phyloP scores from a whole-genome alignment of 2,329 filamentous ascomycete species.

The Diaporthe sp. region DNA sequence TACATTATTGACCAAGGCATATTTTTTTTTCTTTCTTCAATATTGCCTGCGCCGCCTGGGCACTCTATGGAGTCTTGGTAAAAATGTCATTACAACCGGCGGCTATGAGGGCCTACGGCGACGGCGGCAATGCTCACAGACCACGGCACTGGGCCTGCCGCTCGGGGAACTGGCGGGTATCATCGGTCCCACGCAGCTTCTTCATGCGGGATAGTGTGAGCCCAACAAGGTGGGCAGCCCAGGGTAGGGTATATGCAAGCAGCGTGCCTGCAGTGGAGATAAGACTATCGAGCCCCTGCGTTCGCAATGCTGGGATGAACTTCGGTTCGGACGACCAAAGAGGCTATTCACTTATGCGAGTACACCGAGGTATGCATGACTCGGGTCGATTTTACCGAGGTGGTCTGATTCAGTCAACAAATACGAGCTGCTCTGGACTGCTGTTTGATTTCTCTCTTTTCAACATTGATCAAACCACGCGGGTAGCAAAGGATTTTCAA shows the following conservation, averaged over 20 bases:
- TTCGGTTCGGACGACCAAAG: background rate
- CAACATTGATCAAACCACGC: too few relatives aligned
- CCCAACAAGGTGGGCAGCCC: background rate
- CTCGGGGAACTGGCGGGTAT: background rate
- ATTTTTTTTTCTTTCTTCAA: too few relatives aligned
- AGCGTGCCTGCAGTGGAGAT: background rate
- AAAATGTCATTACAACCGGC: background rate
- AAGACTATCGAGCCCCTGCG: background rate
- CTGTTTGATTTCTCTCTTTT: background rate
- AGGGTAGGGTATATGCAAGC: background rate
- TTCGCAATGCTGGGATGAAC: background rate
- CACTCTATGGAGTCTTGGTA: background rate
- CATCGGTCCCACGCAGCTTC: constrained; percentile 5
- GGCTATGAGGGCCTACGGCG: background rate
- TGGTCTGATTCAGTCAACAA: background rate
- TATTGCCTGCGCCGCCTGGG: background rate
- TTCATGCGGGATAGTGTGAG: background rate
- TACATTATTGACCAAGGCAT: background rate
- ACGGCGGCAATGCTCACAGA: background rate
- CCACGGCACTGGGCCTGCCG: background rate
- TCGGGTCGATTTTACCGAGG: background rate
- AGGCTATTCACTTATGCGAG: background rate
- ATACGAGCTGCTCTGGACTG: background rate
- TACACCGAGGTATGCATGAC: too few relatives aligned
- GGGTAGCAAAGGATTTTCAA: too few relatives aligned